Conservation (phyloP, 768 basidiomycete genomes). For the Lepiota venenata region DNA sequence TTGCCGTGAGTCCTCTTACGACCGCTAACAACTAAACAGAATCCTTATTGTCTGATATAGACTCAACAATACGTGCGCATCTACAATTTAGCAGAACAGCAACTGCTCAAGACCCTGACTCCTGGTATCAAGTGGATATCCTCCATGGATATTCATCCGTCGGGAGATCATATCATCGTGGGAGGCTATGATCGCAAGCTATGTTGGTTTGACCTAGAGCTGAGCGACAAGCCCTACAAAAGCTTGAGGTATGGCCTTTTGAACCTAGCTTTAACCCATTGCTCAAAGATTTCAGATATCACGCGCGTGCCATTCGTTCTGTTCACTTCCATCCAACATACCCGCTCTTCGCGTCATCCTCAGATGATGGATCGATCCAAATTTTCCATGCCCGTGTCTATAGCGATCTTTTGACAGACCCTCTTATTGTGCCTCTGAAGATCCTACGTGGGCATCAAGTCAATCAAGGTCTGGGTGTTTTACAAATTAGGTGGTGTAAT, state of each 20-base stretch:
- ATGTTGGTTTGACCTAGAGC: slow-evolving; percentile 98
- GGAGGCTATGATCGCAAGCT: slow-evolving; percentile 97
- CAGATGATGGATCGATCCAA: slow-evolving; percentile 96
- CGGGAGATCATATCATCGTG: slow-evolving; percentile 94
- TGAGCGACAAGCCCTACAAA: slow-evolving; percentile 96
- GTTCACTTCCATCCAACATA: slow-evolving; percentile 92
- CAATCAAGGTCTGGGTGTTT: slow-evolving; percentile 83
- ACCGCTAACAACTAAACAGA: slow-evolving; percentile 10
- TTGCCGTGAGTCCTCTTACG: slow-evolving; percentile 66
- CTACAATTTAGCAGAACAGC: slow-evolving; percentile 94
- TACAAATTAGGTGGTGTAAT: slow-evolving; percentile 87
- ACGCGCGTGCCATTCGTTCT: slow-evolving; percentile 89
- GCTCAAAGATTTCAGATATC: slow-evolving; percentile 58
- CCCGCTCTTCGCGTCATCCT: slow-evolving; percentile 94
- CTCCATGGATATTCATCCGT: slow-evolving; percentile 94
- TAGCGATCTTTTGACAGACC: slow-evolving; percentile 94
- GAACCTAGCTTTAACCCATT: slow-evolving; percentile 3
- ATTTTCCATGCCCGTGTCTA: slow-evolving; percentile 96
- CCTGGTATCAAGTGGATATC: slow-evolving; percentile 99
- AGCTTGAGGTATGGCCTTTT: slow-evolving; percentile 67
- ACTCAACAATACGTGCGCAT: slow-evolving; percentile 95
- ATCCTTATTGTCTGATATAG: slow-evolving; percentile 35
- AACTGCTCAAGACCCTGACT: slow-evolving; percentile 86
- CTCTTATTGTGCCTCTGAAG: slow-evolving; percentile 95
- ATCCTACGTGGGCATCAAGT: slow-evolving; percentile 91